These are phyloP conservation scores for Cucumis melo DNA, from an alignment of 306 rosid species.

Conservation along the genomic window DNA sequence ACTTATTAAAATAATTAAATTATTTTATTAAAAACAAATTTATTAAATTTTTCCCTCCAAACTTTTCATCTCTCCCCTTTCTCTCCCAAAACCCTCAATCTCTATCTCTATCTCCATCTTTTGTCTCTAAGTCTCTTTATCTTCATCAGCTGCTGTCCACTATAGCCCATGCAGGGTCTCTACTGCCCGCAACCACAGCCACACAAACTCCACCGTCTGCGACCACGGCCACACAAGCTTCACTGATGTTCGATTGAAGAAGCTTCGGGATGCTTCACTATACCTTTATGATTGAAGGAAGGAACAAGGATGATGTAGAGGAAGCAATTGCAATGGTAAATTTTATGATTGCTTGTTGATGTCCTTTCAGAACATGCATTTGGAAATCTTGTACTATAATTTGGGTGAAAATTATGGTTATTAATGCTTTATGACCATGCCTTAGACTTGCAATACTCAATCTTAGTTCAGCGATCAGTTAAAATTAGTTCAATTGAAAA, in stretches of 20 bases:
- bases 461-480: neutral
- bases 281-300: slow-evolving; percentile 58
- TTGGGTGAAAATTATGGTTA: neutral
- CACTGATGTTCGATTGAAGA: slow-evolving; percentile 75
- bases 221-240: no score
- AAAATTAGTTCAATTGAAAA: neutral
- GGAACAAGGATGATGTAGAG: slow-evolving; percentile 75
- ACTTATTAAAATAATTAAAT: no score
- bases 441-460: neutral
- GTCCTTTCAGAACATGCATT: neutral
- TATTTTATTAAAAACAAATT: no score
- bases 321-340: slow-evolving; percentile 86
- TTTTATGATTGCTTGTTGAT: neutral
- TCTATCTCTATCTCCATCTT: no score
- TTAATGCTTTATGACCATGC: neutral
- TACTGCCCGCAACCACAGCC: no score
- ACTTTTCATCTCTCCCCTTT: no score
- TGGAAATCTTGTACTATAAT: neutral
- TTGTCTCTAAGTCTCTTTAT: no score
- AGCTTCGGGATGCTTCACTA: slow-evolving; percentile 97
- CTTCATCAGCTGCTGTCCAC: no score
- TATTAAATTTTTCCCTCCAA: no score
- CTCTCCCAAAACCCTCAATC: no score
- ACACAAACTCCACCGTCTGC: no score
- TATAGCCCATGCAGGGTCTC: no score